Evolutionary conservation across 768 basidiomycete species (phyloP).

Genomic region (Leccinum pellstonianum): DNA sequence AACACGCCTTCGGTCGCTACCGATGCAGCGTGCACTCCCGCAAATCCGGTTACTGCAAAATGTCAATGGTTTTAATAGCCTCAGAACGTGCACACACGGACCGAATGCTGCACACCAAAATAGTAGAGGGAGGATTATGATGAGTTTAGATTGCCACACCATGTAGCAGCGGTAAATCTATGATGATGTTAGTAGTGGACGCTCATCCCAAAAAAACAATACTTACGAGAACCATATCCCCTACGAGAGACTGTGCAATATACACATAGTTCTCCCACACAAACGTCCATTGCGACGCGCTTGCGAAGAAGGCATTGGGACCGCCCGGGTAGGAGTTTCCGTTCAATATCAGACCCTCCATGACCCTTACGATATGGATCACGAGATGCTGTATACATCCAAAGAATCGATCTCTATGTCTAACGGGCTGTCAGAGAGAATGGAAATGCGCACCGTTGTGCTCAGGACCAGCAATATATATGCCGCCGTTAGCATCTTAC

Average conservation of each 20-base stretch:
- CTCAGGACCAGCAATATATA: conserved; percentile 30
- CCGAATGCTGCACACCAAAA: conserved; percentile 31
- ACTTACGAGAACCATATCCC: conserved; percentile 31
- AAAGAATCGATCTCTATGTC: neutral
- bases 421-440: neutral
- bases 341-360: conserved; percentile 27
- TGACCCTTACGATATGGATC: conserved; percentile 25
- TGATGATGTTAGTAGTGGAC: neutral
- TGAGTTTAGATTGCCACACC: conserved; percentile 31
- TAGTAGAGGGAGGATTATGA: conserved; percentile 30
- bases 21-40: conserved; percentile 8
- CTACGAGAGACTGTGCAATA: conserved; percentile 28
- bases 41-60: conserved; percentile 15
- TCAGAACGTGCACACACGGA: conserved; percentile 4
- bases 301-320: no score
- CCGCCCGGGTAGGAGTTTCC: conserved; percentile 12
- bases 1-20: conserved; percentile 23
- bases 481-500: conserved; percentile 23
- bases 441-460: conserved; percentile 23
- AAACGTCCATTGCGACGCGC: no score
- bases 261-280: conserved; percentile 24
- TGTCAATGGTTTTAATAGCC: neutral
- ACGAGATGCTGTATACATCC: conserved; percentile 23
- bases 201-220: neutral
- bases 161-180: conserved; percentile 33